Evolutionary conservation across 495 filamentous ascomycete genomes (phyloP).

Genomic region (Oidiodendron maius): DNA sequence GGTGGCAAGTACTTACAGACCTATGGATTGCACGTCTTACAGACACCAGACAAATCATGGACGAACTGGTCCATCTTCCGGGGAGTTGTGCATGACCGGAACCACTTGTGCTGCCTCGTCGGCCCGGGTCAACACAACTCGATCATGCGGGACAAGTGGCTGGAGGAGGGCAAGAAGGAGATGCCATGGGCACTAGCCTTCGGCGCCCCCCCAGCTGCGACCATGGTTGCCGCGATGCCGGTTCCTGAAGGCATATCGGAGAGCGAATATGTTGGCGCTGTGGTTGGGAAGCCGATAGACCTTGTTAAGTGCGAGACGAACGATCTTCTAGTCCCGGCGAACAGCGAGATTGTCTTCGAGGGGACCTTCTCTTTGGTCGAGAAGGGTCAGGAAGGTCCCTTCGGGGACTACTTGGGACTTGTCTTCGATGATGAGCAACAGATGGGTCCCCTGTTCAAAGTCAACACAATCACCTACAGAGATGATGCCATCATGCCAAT

Average conservation of each 20-base stretch:
- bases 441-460: no score
- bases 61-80: conserved; percentile 39
- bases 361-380: no score
- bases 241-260: no score
- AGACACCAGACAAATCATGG: conserved; percentile 32
- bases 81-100: conserved; percentile 31
- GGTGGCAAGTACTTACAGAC: conserved; percentile 39
- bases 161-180: conserved; percentile 31
- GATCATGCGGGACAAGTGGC: conserved; percentile 32
- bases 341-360: conserved; percentile 34
- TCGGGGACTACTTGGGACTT: no score
- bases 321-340: conserved; percentile 32
- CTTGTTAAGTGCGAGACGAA: conserved; percentile 38
- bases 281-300: conserved; percentile 30
- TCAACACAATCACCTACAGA: no score
- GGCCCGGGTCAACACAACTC: conserved; percentile 30
- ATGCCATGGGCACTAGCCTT: conserved; percentile 33
- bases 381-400: no score
- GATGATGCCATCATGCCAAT: no score
- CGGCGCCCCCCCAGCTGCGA: conserved; percentile 35
- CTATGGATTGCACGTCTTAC: conserved; percentile 33
- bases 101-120: conserved; percentile 27
- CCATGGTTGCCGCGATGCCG: conserved; percentile 35
- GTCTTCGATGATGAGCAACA: no score
- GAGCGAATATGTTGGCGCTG: conserved; percentile 33